Evolutionary conservation across 768 basidiomycete species (phyloP), one percentile per base, ranked within the genome.

Genomic region (Psilocybe tampanensis): DNA sequence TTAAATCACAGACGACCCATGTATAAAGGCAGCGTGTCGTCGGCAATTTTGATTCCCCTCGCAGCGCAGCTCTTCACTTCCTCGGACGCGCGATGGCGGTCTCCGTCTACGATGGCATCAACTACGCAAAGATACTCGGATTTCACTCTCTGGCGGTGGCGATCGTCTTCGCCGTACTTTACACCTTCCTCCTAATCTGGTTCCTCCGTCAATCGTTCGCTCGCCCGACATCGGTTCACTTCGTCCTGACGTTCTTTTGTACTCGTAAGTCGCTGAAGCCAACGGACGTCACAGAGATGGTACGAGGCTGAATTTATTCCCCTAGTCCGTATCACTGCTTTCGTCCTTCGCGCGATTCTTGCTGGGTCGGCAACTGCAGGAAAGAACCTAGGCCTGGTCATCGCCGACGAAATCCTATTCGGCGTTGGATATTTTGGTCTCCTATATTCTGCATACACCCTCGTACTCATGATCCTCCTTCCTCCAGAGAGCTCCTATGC

Each of bases 391-490:
- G 52, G 50, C 11, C 60, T 78, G 2, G 63, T 76, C 18, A 75
- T 76, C 3, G 72, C 71, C 0, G 75, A 77, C 41, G 58, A 76
- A 57, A 63, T 78, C 13, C 64, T 81, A 17, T 74, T 76, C 21
- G 70, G 74, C 0, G 70, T 77, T 15, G 80, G 80, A 11, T 81
- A 77, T 59, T 74, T 78, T 36, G 76, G 74, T 21, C 60, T 82
- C 3, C 60, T 81, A 8, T 77, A 74, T 47, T 74, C 77, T 1
- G 69, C 75, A 0, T 80, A 78, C 52, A 76, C 68, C 0, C 70
- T 80, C 8, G 74, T 78, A 5, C 60, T 77, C 51, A 64, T 77
- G 80, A n/a, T n/a, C n/a, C n/a, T n/a, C n/a, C n/a, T n/a, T n/a
- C n/a, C 4, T 29, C 12, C 39, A 71, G 71, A 12, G 63, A 71